These are phyloP conservation scores for Solanum microdontum DNA, from an alignment of 257 asterid genomes.

Conservation along the genomic window DNA sequence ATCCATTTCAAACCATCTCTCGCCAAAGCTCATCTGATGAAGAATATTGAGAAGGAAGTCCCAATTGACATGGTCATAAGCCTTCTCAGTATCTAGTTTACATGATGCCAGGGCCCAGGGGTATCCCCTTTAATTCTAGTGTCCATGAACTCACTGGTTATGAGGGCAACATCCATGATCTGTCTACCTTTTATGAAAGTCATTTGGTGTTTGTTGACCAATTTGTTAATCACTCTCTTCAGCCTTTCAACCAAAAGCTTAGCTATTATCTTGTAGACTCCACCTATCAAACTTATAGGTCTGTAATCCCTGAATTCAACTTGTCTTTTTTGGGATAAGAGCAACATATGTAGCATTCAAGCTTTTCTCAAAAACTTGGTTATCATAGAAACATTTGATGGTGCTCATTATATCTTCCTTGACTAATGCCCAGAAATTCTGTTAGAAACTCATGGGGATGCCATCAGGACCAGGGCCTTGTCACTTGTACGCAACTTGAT, in stretches of 20 bases:
- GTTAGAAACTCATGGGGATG: neutral
- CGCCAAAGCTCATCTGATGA: neutral
- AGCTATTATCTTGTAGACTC: neutral
- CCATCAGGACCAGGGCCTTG: neutral
- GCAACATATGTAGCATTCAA: neutral
- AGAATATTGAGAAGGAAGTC: neutral
- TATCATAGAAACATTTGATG: neutral
- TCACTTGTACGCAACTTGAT: neutral
- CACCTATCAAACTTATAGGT: neutral
- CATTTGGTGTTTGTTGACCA: neutral
- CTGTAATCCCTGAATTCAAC: neutral
- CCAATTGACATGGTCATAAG: neutral
- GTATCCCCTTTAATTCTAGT: neutral
- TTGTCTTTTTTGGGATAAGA: neutral
- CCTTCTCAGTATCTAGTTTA: neutral
- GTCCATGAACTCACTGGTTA: neutral
- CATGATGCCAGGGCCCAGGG: neutral
- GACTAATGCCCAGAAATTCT: neutral
- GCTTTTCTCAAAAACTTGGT: neutral
- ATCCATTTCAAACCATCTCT: neutral
- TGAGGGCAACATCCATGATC: neutral
- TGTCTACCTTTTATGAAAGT: neutral
- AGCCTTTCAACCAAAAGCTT: neutral
- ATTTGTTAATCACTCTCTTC: neutral
- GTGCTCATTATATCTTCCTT: neutral